Percentiles rank a stretch among this genome's conserved stretches.
phyloP scores from a whole-genome alignment of 2,329 filamentous ascomycete species.

The Alternaria longipes region DNA sequence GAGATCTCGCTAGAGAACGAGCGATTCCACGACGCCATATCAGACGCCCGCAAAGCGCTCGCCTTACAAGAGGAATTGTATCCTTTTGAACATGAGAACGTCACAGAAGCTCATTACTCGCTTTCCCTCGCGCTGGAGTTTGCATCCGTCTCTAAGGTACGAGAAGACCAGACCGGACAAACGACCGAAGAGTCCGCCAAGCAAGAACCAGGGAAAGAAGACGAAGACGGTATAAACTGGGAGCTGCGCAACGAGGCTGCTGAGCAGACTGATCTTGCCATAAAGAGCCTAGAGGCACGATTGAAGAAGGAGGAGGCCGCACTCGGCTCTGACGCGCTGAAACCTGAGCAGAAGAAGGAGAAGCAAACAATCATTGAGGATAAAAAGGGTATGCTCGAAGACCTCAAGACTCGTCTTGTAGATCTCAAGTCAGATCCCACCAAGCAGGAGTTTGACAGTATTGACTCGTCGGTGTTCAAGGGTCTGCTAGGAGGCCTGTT shows the following conservation, averaged over 20 bases:
- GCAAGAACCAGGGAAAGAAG: constrained; percentile 41
- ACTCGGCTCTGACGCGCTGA: constrained; percentile 58
- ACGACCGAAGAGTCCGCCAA: constrained; percentile 49
- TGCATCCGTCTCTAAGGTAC: constrained; percentile 75
- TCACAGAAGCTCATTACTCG: constrained; percentile 97
- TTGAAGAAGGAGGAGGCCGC: constrained; percentile 74
- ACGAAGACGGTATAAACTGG: constrained; percentile 70
- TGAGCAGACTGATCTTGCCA: constrained; percentile 75
- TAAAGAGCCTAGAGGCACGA: constrained; percentile 75
- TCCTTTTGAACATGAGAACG: constrained; percentile 79
- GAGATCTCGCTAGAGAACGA: constrained; percentile 99
- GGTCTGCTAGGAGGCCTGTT: constrained; percentile 71
- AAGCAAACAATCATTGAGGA: constrained; percentile 69
- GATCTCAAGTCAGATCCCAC: constrained; percentile 72
- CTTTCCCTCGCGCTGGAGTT: constrained; percentile 95
- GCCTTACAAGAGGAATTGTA: constrained; percentile 81
- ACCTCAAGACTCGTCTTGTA: constrained; percentile 71
- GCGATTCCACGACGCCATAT: constrained; percentile 86
- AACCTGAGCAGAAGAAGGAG: constrained; percentile 71
- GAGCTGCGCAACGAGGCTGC: constrained; percentile 75
- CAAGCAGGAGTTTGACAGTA: constrained; percentile 51
- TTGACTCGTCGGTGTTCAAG: constrained; percentile 59
- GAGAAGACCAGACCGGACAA: constrained; percentile 59
- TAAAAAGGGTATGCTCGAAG: constrained; percentile 78
- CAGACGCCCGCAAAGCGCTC: constrained; percentile 80